These are phyloP conservation scores for Verticillium albo-atrum DNA, from an alignment of 2,329 filamentous ascomycete species.

Conservation along the genomic window DNA sequence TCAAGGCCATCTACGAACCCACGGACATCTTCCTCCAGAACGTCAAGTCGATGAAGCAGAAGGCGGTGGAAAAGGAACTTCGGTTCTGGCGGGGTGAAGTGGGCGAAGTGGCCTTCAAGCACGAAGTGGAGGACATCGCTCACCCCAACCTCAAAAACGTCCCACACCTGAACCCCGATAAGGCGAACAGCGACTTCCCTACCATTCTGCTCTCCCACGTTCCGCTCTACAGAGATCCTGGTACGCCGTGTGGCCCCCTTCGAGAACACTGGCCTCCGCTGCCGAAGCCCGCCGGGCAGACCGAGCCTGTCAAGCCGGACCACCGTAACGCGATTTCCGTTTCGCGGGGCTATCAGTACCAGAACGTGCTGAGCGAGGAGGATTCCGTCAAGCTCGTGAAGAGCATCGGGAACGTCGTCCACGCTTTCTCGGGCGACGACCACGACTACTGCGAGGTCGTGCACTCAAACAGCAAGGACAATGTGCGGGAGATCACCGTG, in stretches of 20 bases:
- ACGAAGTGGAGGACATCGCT: constrained; percentile 55
- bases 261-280: constrained; percentile 80
- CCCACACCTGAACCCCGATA: constrained; percentile 30
- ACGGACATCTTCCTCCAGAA: constrained; percentile 70
- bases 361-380: constrained; percentile 79
- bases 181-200: constrained; percentile 62
- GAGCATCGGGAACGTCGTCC: constrained; percentile 74
- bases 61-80: constrained; percentile 65
- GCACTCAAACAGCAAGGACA: constrained; percentile 65
- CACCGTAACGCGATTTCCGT: constrained; percentile 76
- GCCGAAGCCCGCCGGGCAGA: constrained; percentile 55
- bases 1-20: constrained; percentile 67
- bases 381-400: constrained; percentile 73
- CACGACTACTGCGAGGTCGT: constrained; percentile 95
- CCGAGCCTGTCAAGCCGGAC: constrained; percentile 51
- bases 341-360: constrained; percentile 84
- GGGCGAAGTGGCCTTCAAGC: constrained; percentile 50
- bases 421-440: constrained; percentile 93
- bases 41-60: constrained; percentile 60
- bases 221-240: constrained; percentile 75
- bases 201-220: constrained; percentile 89
- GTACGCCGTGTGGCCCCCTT: constrained; percentile 81
- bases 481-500: constrained; percentile 80
- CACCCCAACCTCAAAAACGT: constrained; percentile 34
- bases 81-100: constrained; percentile 57